Conservation (phyloP, 768 basidiomycete species). For the Sporobolomyces pararoseus region DNA sequence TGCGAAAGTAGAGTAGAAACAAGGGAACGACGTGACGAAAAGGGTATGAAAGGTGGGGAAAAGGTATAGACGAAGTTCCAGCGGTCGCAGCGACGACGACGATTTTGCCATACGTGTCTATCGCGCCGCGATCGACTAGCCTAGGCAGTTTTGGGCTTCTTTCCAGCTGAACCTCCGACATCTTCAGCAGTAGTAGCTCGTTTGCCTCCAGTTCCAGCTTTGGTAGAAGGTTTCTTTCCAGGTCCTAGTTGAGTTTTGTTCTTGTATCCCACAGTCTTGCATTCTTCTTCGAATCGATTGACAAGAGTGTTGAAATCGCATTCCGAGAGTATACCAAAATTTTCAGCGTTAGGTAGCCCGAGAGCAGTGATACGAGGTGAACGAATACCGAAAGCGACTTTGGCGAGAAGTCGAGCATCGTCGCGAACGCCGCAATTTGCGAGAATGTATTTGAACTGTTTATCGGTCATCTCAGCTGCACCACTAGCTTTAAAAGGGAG, state of each 20-base stretch:
- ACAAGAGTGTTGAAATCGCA: slow-evolving; percentile 53
- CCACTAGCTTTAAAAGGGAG: slow-evolving; percentile 47
- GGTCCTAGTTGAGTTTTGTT: slow-evolving; percentile 28
- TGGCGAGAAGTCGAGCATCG: slow-evolving; percentile 56
- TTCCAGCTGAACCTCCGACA: neutral
- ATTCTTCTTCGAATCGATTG: slow-evolving; percentile 48
- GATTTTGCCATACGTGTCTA: too few relatives aligned
- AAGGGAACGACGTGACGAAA: too few relatives aligned
- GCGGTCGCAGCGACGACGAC: too few relatives aligned
- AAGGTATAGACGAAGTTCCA: too few relatives aligned
- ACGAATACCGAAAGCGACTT: slow-evolving; percentile 57
- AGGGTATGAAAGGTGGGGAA: too few relatives aligned
- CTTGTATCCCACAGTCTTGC: slow-evolving; percentile 19
- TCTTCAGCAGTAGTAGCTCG: neutral
- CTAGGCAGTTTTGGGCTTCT: neutral
- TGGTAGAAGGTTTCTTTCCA: neutral
- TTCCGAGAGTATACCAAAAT: slow-evolving; percentile 54
- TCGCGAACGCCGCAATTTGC: slow-evolving; percentile 55
- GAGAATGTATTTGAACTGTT: slow-evolving; percentile 51
- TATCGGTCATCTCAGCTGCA: slow-evolving; percentile 46
- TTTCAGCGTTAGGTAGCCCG: slow-evolving; percentile 54
- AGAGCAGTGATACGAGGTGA: slow-evolving; percentile 54
- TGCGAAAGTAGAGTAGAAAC: too few relatives aligned
- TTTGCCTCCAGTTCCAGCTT: neutral
- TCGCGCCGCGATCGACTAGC: too few relatives aligned